Base-by-base conservation (phyloP, 768 basidiomycete species). In the Heimioporus sp. region DNA sequence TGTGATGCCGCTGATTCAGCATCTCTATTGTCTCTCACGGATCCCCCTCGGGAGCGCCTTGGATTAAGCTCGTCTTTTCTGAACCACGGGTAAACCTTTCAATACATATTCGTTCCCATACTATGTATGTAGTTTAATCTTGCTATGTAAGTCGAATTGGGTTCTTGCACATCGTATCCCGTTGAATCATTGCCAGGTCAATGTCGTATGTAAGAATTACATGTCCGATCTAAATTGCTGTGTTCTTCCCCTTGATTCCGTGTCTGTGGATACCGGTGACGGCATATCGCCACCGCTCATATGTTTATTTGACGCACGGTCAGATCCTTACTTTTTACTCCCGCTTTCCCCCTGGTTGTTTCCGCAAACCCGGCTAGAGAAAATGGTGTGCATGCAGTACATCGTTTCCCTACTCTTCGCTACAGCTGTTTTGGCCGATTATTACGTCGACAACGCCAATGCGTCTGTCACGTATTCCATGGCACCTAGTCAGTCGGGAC, bases 371-470 rank as follows among this genome's bases (percentile, higher is more conserved):
- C 19, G 38, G 46, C 10, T 35, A 24, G 39, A 15, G 17, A 37
- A 40, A 20, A 64, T 51, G 54, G 40, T 24, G 53, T 38, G 10
- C 45, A 10, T 36, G 19, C 44, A 46, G 44, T 53, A 41, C 36
- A 21, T 54, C 24, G 19, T 13, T 10, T 19, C 20, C 31, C 21
- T 66, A 3, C 41, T 67, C 19, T 30, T 61, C 40, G 53, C 55
- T 10, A 52, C 54, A 6, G 17, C 45, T 31, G 59, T 52, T 13
- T 40, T 48, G 50, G 65, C 62, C 21, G 52, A 67, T 36, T 65
- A 62, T 46, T 21, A 59, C 31, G 46, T 62, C 17, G 65, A 66
- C 52, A 64, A 65, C 37, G 52, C 58, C 20, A 57, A 65, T 17
- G 28, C 53, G 15, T 64, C 65, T 11, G 39, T 65, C 34, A 0